Percentiles rank a stretch among this genome's conserved stretches.
Evolutionary conservation across 495 filamentous ascomycete species (phyloP).

Genomic region (Xylaria flabelliformis): DNA sequence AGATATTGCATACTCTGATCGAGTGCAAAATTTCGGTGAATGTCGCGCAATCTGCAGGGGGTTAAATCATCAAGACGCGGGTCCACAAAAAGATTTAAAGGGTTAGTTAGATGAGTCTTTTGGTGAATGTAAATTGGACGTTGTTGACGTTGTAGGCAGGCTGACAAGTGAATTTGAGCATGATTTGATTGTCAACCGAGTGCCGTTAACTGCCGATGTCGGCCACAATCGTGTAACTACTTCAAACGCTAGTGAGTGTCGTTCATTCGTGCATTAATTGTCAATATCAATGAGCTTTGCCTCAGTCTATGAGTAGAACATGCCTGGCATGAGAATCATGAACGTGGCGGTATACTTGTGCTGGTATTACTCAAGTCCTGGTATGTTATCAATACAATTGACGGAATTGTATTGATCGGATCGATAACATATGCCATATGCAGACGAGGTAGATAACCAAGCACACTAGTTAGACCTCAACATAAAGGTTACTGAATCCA

Average conservation of each 20-base stretch:
- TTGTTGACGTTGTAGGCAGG: not conserved
- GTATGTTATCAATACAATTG: not conserved
- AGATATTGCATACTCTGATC: not conserved
- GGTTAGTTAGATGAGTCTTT: slow-evolving; percentile 11
- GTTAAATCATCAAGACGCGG: not conserved
- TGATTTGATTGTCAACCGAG: not conserved
- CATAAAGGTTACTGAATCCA: not conserved
- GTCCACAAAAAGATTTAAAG: not conserved
- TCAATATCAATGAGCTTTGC: not conserved
- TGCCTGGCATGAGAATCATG: not conserved
- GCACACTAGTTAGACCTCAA: not conserved
- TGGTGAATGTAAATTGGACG: slow-evolving; percentile 14
- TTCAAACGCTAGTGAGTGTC: not conserved
- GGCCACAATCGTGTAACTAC: not conserved
- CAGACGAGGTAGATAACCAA: not conserved
- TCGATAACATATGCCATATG: not conserved
- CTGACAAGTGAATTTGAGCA: not conserved
- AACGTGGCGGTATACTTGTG: not conserved
- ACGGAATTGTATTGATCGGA: not conserved
- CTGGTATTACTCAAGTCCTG: not conserved
- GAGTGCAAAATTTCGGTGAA: slow-evolving; percentile 18
- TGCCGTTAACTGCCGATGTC: slow-evolving; percentile 13
- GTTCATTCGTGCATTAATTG: not conserved
- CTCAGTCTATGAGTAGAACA: not conserved
- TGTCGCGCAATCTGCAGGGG: slow-evolving; percentile 23